phyloP scores from a whole-genome alignment of 2,329 filamentous ascomycete species.

The Venturia nashicola region DNA sequence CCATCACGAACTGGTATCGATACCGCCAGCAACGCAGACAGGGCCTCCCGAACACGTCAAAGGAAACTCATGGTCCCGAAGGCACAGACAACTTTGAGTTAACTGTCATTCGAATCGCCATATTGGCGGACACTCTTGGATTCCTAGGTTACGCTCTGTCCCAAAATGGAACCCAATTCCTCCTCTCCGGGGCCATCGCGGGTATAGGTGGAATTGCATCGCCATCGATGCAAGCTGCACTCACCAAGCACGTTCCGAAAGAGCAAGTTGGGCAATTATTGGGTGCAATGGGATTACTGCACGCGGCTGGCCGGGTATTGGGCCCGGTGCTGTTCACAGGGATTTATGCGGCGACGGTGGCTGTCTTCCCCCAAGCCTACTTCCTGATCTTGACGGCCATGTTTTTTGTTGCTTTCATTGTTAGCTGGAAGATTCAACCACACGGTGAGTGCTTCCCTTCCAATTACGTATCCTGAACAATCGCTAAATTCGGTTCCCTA shows the following conservation, averaged over 20 bases:
- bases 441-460: constrained; percentile 48
- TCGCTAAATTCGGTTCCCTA: not conserved
- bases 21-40: constrained; percentile 40
- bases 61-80: not conserved
- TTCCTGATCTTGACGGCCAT: constrained; percentile 61
- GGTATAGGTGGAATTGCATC: constrained; percentile 74
- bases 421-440: constrained; percentile 60
- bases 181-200: constrained; percentile 58
- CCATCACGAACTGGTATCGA: constrained; percentile 65
- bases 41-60: constrained; percentile 35
- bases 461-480: too few relatives aligned
- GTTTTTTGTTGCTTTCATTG: constrained; percentile 53
- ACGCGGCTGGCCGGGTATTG: constrained; percentile 67
- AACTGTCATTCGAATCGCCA: constrained; percentile 58
- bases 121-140: constrained; percentile 66
- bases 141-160: constrained; percentile 63
- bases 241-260: constrained; percentile 87
- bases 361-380: constrained; percentile 64
- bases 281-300: constrained; percentile 74
- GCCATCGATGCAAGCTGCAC: constrained; percentile 68
- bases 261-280: constrained; percentile 74
- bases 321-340: constrained; percentile 75
- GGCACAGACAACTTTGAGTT: constrained; percentile 74
- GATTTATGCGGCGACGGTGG: constrained; percentile 73
- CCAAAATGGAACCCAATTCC: constrained; percentile 50